Conservation (phyloP, 345 rosid genomes). For the Dipteronia sinensis region DNA sequence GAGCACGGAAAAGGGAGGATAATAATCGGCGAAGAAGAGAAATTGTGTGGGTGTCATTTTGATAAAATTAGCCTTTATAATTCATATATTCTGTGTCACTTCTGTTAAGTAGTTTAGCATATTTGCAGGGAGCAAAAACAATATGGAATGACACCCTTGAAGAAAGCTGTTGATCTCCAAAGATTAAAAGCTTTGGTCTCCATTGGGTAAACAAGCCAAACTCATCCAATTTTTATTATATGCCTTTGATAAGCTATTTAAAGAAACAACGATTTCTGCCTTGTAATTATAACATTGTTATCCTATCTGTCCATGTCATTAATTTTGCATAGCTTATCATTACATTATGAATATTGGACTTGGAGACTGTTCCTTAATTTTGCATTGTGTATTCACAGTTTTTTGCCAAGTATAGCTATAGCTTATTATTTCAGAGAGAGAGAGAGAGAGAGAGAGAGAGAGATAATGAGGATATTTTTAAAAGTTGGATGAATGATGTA, state of each 20-base stretch:
- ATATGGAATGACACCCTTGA: slow-evolving; percentile 79
- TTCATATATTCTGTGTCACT: neutral
- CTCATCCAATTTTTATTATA: neutral
- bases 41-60: slow-evolving; percentile 43
- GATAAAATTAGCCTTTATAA: neutral
- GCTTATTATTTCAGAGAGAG: neutral
- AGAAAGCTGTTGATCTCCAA: slow-evolving; percentile 81
- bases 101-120: slow-evolving; percentile 11
- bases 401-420: neutral
- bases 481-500: neutral
- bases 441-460: neutral
- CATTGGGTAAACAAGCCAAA: slow-evolving; percentile 64
- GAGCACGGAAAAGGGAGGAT: slow-evolving; percentile 52
- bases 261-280: neutral
- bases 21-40: slow-evolving; percentile 54
- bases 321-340: neutral
- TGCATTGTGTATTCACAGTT: neutral
- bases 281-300: too few relatives aligned
- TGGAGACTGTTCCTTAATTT: neutral
- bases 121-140: slow-evolving; percentile 79
- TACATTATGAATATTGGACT: neutral
- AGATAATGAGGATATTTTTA: neutral
- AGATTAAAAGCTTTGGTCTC: slow-evolving; percentile 57
- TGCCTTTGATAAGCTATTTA: neutral
- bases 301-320: neutral